These are phyloP conservation scores for Aspergillus sparsus DNA, from an alignment of 495 filamentous ascomycete genomes.

Conservation along the genomic window DNA sequence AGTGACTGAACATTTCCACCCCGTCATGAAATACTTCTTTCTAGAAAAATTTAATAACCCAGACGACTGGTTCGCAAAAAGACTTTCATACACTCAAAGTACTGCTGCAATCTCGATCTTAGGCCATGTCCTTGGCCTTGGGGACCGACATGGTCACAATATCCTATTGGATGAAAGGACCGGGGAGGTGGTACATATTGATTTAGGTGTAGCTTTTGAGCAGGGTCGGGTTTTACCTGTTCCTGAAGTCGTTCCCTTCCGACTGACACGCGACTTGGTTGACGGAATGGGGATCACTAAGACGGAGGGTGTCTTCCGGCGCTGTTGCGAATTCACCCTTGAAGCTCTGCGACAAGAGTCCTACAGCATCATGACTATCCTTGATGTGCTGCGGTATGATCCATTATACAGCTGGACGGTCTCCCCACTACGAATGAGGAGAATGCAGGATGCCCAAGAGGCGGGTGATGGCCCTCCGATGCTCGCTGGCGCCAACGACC, in stretches of 20 bases:
- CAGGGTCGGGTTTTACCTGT: conserved; percentile 90
- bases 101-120: conserved; percentile 95
- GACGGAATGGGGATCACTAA: conserved; percentile 96
- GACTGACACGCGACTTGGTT: conserved; percentile 91
- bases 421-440: conserved; percentile 80
- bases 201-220: conserved; percentile 94
- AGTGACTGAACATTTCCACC: conserved; percentile 78
- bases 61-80: conserved; percentile 88
- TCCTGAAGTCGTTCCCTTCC: conserved; percentile 93
- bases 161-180: conserved; percentile 88
- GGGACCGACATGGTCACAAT: conserved; percentile 94
- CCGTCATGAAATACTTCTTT: conserved; percentile 96
- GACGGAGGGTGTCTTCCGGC: conserved; percentile 92
- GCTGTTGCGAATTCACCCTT: conserved; percentile 96
- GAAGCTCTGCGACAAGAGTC: conserved; percentile 89
- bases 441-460: conserved; percentile 67
- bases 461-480: conserved; percentile 44
- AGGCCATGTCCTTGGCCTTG: conserved; percentile 90
- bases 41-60: conserved; percentile 92
- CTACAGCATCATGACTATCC: conserved; percentile 94
- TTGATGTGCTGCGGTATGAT: conserved; percentile 94
- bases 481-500: conserved; percentile 38
- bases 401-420: conserved; percentile 95
- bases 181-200: conserved; percentile 95
- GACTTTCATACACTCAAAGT: conserved; percentile 85